Evolutionary conservation across 495 filamentous ascomycete genomes (phyloP), one percentile per base, ranked within the genome.

Genomic region (Talaromyces proteolyticus): DNA sequence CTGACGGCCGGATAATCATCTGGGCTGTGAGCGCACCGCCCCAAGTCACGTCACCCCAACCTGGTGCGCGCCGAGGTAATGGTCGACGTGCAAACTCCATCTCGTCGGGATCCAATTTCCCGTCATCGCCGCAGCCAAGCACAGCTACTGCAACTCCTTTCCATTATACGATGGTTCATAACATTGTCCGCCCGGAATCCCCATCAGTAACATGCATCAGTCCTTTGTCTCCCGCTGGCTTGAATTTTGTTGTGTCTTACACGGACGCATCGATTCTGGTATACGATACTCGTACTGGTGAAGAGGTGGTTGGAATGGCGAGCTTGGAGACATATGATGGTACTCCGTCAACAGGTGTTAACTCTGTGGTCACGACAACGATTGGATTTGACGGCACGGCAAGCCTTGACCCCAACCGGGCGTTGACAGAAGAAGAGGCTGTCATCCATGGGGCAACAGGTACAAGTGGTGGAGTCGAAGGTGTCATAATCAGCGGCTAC

Each of bases 21-120:
- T 98, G 93, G 93, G 88, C 91, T 20, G 82, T 97, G 45, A 95
- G 87, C 60, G 82, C 88, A n/a, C 92, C 93, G 17, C 91, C 92
- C 8, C 87, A 91, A 55, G 68, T 88, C 19, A 81, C 84, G 1
- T 88, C 89, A 10, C 85, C 89, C n/a, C 86, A 89, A 57, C 77
- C 81, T 23, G 87, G 87, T 23, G 79, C 76, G 12, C 66, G 83
- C 47, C 67, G 80, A 57, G 82, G 84, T 42, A 81, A 81, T 45
- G 89, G 90, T 44, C 79, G 91, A 19, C 77, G 93, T 49, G 89
- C 86, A 52, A 89, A 95, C 61, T 93, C 88, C 4, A 91, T 95
- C 65, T 93, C 89, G 34, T 91, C 88, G 12, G 91, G 91, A 18
- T 91, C 88, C 17, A 89, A 85, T 49, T 95, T 94, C 69, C 89